Conservation (phyloP, 2,329 filamentous ascomycete genomes). For the Aureobasidium sp. region DNA sequence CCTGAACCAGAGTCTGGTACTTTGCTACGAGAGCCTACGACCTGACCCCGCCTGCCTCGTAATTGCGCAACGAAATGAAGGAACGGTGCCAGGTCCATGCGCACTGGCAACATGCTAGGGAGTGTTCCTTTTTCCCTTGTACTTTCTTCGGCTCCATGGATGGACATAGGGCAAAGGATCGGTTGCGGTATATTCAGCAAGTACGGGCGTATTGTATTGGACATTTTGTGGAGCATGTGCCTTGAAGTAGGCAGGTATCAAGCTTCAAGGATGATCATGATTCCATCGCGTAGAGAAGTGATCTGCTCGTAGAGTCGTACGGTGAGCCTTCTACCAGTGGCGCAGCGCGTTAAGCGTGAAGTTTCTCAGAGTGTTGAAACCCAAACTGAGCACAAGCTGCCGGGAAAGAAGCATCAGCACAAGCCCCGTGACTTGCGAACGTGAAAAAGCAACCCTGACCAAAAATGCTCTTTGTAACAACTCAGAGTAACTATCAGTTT, state of each 20-base stretch:
- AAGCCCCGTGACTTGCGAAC: background rate
- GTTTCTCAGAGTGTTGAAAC: conserved; percentile 10
- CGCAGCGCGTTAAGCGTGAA: conserved; percentile 11
- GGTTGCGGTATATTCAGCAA: background rate
- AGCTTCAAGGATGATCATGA: conserved; percentile 1
- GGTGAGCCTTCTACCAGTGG: background rate
- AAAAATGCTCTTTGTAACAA: background rate
- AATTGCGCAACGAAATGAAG: background rate
- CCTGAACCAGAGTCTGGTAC: background rate
- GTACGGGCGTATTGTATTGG: background rate
- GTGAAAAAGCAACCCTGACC: background rate
- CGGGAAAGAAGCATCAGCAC: background rate
- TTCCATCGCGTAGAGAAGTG: background rate
- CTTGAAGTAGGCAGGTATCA: background rate
- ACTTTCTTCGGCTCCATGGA: background rate
- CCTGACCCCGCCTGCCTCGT: background rate
- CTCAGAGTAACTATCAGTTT: background rate
- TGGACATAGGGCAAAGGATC: background rate
- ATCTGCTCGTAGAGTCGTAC: conserved; percentile 2
- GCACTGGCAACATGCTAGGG: background rate
- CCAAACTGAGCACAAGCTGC: conserved; percentile 10
- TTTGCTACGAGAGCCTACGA: background rate
- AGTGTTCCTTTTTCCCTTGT: background rate
- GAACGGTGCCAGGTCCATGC: background rate
- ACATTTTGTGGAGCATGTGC: background rate